Base-by-base conservation (phyloP, 2,329 filamentous ascomycete species). In the Microdochium nivale region DNA sequence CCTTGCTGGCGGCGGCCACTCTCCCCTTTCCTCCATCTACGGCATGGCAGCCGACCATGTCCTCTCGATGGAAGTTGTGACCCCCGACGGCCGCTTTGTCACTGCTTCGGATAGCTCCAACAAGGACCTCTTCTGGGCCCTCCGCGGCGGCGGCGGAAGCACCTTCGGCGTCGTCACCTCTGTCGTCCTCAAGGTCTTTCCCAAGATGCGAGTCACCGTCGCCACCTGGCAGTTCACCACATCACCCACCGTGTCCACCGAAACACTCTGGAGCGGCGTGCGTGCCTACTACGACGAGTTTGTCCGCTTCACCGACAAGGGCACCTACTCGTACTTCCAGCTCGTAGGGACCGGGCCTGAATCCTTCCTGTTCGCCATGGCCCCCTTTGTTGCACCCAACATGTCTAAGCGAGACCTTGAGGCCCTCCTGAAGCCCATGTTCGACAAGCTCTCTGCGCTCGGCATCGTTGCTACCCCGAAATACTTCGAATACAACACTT, bases 1-100 rank as follows among this genome's bases (percentile, higher is more conserved):
- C 57, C 65, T 68, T 11, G 59, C 72, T 40, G 78, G 76, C 13
- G 79, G 77, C 44, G 80, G 80, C 0, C 77, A 83, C 61, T 76
- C 73, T 11, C 77, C 77, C 2, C 58, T 83, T 50, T 73, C 72
- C 11, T 69, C 69, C 50, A 60, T 74, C 35, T 75, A 75, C 55
- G 70, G 79, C 54, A 71, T 80, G 61, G 76, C 67, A 4, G 72
- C 72, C 25, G 77, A 80, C 59, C 72, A 77, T 59, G 70, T 75
- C n/a, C 63, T 79, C 19, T 67, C 70, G n/a, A 69, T 75, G 55
- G 69, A 77, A 51, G 68, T 78, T 25, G 70, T 79, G 19, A 71
- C 72, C 2, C 65, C 72, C 0, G 67, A 71, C 32, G 75, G 75
- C 2, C 57, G 64, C 4, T 67, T 73, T 44, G 58, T 74, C 37